Conservation (phyloP, 495 filamentous ascomycete species). For the Xylaria bambusicola region DNA sequence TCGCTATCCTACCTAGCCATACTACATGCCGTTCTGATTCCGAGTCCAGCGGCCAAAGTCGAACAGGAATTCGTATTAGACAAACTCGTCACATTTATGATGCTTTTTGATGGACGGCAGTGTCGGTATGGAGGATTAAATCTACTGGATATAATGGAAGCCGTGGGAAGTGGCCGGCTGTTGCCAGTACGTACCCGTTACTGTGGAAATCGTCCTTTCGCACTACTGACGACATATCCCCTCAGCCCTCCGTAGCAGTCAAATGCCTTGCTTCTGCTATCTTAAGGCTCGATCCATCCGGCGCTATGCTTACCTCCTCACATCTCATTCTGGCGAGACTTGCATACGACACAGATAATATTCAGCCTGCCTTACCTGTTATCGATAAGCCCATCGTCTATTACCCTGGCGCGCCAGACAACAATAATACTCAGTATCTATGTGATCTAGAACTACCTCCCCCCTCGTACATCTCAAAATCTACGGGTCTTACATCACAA, state of each 20-base stretch:
- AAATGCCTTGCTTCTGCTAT: constrained; percentile 64
- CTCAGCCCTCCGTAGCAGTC: constrained; percentile 60
- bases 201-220: neutral
- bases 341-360: constrained; percentile 51
- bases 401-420: constrained; percentile 54
- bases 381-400: constrained; percentile 68
- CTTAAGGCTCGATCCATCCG: constrained; percentile 70
- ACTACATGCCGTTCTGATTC: constrained; percentile 33
- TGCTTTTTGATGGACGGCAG: constrained; percentile 47
- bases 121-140: constrained; percentile 43
- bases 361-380: constrained; percentile 63
- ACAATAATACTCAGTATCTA: constrained; percentile 24
- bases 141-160: constrained; percentile 34
- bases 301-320: constrained; percentile 66
- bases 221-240: constrained; percentile 10
- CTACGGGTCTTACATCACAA: constrained; percentile 58
- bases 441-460: constrained; percentile 40
- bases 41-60: constrained; percentile 18
- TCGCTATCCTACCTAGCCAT: constrained; percentile 48
- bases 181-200: constrained; percentile 38
- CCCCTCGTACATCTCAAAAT: constrained; percentile 54
- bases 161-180: constrained; percentile 28
- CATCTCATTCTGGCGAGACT: constrained; percentile 64
- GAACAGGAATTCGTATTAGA: constrained; percentile 32
- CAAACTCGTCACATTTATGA: constrained; percentile 42